Conservation (phyloP, 345 rosid genomes). For the Anastatica hierochuntica region DNA sequence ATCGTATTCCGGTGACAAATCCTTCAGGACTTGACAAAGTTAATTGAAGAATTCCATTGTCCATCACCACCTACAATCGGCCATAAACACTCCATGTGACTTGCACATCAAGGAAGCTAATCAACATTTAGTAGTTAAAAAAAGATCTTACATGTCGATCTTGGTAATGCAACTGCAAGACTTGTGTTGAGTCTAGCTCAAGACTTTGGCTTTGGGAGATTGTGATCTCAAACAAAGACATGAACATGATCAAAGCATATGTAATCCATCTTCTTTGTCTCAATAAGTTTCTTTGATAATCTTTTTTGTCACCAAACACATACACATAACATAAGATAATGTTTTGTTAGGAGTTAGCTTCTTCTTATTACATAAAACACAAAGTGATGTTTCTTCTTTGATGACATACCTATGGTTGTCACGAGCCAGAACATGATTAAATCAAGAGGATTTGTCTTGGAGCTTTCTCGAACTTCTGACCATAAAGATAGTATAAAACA, state of each 20-base stretch:
- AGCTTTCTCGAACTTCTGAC: conserved; percentile 12
- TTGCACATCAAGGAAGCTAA: conserved; percentile 13
- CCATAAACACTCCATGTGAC: not conserved
- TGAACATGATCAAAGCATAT: conserved; percentile 13
- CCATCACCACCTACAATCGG: conserved; percentile 61
- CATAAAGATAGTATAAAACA: conserved; percentile 18
- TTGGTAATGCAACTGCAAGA: conserved; percentile 19
- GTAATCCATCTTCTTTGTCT: conserved; percentile 9
- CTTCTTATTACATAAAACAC: not conserved
- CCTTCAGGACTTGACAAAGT: conserved; percentile 72
- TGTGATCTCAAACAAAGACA: conserved; percentile 1
- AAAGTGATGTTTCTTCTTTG: not conserved
- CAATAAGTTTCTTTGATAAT: not conserved
- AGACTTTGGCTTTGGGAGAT: conserved; percentile 13
- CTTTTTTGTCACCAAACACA: conserved; percentile 16
- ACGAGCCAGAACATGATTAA: conserved; percentile 21
- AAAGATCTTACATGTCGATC: conserved; percentile 19
- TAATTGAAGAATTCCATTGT: conserved; percentile 65
- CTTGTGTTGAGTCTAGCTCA: conserved; percentile 14
- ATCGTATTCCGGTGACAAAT: conserved; percentile 50
- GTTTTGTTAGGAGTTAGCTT: conserved; percentile 4
- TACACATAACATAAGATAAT: too few relatives aligned
- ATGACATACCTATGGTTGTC: conserved; percentile 19
- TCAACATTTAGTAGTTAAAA: not conserved
- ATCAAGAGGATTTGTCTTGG: conserved; percentile 10